phyloP scores from a whole-genome alignment of 345 rosid genomes.

The Gossypium arboreum region DNA sequence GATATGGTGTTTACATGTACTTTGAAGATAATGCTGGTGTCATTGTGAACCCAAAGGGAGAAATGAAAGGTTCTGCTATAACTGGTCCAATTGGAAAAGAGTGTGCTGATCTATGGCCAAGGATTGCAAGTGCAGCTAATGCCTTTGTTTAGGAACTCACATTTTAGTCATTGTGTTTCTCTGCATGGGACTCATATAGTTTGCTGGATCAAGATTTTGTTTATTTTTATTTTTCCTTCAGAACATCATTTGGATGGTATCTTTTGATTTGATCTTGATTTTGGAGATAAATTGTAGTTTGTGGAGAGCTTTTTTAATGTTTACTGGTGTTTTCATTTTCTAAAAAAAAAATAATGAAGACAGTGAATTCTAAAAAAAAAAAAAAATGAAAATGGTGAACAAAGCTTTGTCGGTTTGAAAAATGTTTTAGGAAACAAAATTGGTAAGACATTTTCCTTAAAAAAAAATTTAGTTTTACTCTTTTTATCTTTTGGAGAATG shows the following conservation, averaged over 20 bases:
- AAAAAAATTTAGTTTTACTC: too few relatives aligned
- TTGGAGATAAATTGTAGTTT: neutral
- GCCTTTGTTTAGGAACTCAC: slow-evolving; percentile 45
- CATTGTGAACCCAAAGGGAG: slow-evolving; percentile 89
- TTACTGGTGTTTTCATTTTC: neutral
- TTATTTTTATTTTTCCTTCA: neutral
- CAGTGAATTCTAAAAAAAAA: too few relatives aligned
- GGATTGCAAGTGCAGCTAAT: slow-evolving; percentile 92
- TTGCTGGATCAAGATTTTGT: neutral
- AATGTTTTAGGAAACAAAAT: too few relatives aligned
- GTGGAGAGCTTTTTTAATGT: neutral
- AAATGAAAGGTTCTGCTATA: slow-evolving; percentile 96
- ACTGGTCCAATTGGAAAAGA: slow-evolving; percentile 93
- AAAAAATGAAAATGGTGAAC: too few relatives aligned
- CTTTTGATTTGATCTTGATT: neutral
- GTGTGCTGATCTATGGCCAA: slow-evolving; percentile 94
- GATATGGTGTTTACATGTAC: slow-evolving; percentile 90
- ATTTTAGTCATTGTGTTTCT: neutral
- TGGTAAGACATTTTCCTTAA: too few relatives aligned
- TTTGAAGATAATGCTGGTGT: slow-evolving; percentile 97
- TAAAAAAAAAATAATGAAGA: too few relatives aligned
- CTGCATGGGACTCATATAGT: neutral
- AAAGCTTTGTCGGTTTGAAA: too few relatives aligned
- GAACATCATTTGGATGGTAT: neutral
- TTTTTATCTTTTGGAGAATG: too few relatives aligned